A percentile compares a stretch with the other conserved stretches of the same genome.
Conservation (phyloP, 2,329 filamentous ascomycete species). For the Exophiala phaeomuriformis region DNA sequence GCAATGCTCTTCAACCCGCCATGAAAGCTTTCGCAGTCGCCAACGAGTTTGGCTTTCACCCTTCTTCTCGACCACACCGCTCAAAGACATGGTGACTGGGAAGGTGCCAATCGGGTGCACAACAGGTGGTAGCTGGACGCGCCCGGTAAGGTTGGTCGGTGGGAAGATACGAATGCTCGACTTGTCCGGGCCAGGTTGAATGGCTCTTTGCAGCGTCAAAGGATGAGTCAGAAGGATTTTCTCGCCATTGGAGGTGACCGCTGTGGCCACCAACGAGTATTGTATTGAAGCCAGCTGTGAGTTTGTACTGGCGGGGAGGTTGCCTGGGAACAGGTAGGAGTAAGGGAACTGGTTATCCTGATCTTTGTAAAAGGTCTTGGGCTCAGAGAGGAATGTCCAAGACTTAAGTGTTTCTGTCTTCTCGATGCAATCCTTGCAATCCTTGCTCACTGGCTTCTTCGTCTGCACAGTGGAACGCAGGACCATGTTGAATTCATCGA, state of each 20-base stretch:
- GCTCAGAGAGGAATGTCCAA: slow-evolving; percentile 66
- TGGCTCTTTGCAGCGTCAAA: slow-evolving; percentile 69
- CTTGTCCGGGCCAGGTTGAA: slow-evolving; percentile 72
- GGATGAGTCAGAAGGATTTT: slow-evolving; percentile 59
- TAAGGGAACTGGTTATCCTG: slow-evolving; percentile 78
- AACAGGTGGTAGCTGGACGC: slow-evolving; percentile 71
- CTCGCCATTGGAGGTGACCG: slow-evolving; percentile 54
- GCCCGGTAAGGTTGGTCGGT: slow-evolving; percentile 85
- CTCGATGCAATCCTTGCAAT: slow-evolving; percentile 69
- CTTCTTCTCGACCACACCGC: slow-evolving; percentile 71
- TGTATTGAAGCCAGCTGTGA: slow-evolving; percentile 64
- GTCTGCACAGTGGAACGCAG: slow-evolving; percentile 65
- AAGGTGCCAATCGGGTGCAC: slow-evolving; percentile 82
- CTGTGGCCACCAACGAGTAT: slow-evolving; percentile 68
- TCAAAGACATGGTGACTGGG: slow-evolving; percentile 69
- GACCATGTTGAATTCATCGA: slow-evolving; percentile 66
- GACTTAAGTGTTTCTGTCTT: slow-evolving; percentile 66
- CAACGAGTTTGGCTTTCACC: slow-evolving; percentile 68
- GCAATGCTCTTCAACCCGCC: slow-evolving; percentile 84
- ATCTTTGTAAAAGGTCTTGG: slow-evolving; percentile 37
- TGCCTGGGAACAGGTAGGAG: slow-evolving; percentile 74
- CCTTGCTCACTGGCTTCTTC: slow-evolving; percentile 71
- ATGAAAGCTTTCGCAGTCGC: slow-evolving; percentile 84
- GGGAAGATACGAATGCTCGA: slow-evolving; percentile 91
- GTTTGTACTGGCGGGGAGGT: slow-evolving; percentile 77